Evolutionary conservation across 2,329 filamentous ascomycete species (phyloP).

Genomic region (Esteya vermicola): DNA sequence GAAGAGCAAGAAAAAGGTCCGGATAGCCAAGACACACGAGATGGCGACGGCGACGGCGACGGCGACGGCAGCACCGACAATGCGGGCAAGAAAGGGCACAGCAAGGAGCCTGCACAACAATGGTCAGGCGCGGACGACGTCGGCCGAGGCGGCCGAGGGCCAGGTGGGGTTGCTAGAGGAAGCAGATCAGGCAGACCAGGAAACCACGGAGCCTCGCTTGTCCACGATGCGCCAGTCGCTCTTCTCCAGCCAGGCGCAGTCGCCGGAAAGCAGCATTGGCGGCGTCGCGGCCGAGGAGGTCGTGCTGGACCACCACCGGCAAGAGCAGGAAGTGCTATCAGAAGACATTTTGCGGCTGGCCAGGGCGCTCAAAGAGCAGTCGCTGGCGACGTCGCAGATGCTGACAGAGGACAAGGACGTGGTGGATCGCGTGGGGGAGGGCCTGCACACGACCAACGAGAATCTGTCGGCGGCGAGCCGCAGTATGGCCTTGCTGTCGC

Average conservation of each 20-base stretch:
- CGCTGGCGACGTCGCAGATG: constrained; percentile 54
- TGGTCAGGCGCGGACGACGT: background rate
- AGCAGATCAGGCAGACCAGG: constrained; percentile 9
- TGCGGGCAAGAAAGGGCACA: background rate
- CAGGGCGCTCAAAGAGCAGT: constrained; percentile 59
- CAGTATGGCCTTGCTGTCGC: constrained; percentile 61
- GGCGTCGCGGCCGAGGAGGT: constrained; percentile 47
- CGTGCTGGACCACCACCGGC: constrained; percentile 60
- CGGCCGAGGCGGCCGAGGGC: constrained; percentile 15
- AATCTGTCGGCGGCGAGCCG: constrained; percentile 65
- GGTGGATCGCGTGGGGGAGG: constrained; percentile 54
- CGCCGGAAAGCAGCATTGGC: too few relatives aligned
- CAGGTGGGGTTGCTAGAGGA: constrained; percentile 17
- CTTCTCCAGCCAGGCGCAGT: too few relatives aligned
- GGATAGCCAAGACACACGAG: background rate
- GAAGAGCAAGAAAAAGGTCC: constrained; percentile 8
- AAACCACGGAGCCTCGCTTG: too few relatives aligned
- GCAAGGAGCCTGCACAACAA: too few relatives aligned
- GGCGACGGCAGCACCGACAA: background rate
- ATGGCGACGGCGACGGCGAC: background rate
- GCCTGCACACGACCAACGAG: constrained; percentile 61
- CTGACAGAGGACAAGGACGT: constrained; percentile 62
- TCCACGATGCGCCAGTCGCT: too few relatives aligned
- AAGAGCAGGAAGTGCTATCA: constrained; percentile 73
- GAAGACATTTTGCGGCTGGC: constrained; percentile 72